Percentiles rank a stretch among this genome's conserved stretches.
These are phyloP conservation scores for Cercis canadensis DNA, from an alignment of 306 rosid genomes.

Conservation along the genomic window DNA sequence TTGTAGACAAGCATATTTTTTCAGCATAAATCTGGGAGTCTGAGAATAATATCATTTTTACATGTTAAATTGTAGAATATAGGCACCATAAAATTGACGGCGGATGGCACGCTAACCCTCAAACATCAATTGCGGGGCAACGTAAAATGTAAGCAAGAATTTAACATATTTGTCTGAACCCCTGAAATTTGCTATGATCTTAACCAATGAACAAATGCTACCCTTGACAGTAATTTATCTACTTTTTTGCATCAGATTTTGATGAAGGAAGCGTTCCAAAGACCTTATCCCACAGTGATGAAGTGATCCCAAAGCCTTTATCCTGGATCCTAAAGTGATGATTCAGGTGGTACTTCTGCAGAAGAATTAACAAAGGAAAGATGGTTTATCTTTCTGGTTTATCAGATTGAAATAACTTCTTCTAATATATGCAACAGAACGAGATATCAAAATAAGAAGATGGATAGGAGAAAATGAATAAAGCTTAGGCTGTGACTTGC, in stretches of 20 bases:
- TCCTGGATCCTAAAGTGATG: constrained; percentile 90
- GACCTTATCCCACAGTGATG: constrained; percentile 83
- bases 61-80: constrained; percentile 35
- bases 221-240: constrained; percentile 47
- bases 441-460: neutral
- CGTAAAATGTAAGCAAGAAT: constrained; percentile 37
- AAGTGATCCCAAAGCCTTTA: constrained; percentile 92
- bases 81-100: constrained; percentile 46
- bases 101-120: constrained; percentile 47
- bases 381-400: neutral
- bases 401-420: neutral
- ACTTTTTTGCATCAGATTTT: constrained; percentile 56
- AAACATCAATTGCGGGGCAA: constrained; percentile 28
- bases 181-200: constrained; percentile 47
- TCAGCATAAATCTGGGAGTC: constrained; percentile 31
- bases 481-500: neutral
- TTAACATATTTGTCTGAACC: neutral
- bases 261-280: constrained; percentile 87
- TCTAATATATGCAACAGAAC: neutral
- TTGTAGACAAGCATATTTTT: constrained; percentile 28
- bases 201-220: constrained; percentile 42
- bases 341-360: constrained; percentile 90
- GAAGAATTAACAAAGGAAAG: constrained; percentile 18
- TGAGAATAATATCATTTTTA: constrained; percentile 25
- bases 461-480: neutral